Conservation (phyloP, 1,139 yeast species). For the Pichia norvegensis region DNA sequence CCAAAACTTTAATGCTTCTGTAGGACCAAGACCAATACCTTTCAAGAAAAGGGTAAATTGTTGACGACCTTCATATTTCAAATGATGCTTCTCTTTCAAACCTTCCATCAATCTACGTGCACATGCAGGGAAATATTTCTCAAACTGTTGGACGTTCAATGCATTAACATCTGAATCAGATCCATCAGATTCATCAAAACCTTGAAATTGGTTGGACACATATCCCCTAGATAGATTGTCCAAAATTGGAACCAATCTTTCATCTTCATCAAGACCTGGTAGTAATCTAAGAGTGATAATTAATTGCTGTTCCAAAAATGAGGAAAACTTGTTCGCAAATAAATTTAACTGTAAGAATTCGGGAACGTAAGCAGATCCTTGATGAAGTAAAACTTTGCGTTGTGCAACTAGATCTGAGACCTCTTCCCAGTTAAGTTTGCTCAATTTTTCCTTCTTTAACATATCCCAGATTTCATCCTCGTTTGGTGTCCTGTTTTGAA, state of each 20-base stretch:
- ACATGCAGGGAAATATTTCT: slow-evolving; percentile 76
- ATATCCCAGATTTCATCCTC: slow-evolving; percentile 22
- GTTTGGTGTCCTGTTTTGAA: slow-evolving; percentile 7
- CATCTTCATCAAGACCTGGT: slow-evolving; percentile 88
- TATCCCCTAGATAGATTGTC: slow-evolving; percentile 74
- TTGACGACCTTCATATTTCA: slow-evolving; percentile 75
- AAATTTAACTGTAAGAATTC: slow-evolving; percentile 69
- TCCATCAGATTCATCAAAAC: slow-evolving; percentile 28
- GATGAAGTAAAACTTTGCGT: slow-evolving; percentile 56
- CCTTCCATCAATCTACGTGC: slow-evolving; percentile 61
- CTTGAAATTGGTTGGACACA: slow-evolving; percentile 45
- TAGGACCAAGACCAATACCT: slow-evolving; percentile 80
- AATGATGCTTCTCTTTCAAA: slow-evolving; percentile 55
- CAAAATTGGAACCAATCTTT: slow-evolving; percentile 75
- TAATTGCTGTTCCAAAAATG: slow-evolving; percentile 45
- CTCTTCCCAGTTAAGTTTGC: slow-evolving; percentile 80
- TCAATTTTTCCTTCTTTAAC: slow-evolving; percentile 53
- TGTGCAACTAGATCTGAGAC: slow-evolving; percentile 68
- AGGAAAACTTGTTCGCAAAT: slow-evolving; percentile 54
- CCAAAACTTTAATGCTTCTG: slow-evolving; percentile 88
- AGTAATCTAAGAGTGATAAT: slow-evolving; percentile 66
- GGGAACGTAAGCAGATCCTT: slow-evolving; percentile 81
- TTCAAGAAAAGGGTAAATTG: slow-evolving; percentile 80
- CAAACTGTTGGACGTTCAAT: slow-evolving; percentile 47
- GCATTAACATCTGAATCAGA: slow-evolving; percentile 51